phyloP scores from a whole-genome alignment of 2,329 filamentous ascomycete species.

The Acarospora socialis region DNA sequence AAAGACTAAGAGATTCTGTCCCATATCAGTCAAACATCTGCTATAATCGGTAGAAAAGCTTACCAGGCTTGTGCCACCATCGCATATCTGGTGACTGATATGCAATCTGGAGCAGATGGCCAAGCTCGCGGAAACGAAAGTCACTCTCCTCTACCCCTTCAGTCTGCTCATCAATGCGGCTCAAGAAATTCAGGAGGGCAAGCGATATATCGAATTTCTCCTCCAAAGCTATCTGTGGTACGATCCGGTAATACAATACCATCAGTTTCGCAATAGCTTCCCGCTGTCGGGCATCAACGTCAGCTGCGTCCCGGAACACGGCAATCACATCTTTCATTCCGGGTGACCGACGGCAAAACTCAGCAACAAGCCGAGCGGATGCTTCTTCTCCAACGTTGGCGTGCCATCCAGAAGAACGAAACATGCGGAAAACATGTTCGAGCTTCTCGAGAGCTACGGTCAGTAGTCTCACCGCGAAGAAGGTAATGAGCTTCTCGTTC shows the following conservation, averaged over 20 bases:
- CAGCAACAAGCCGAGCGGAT: constrained; percentile 49
- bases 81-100: constrained; percentile 69
- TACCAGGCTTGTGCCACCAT: constrained; percentile 67
- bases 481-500: constrained; percentile 55
- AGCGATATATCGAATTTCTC: constrained; percentile 82
- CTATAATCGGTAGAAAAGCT: constrained; percentile 10
- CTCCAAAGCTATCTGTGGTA: constrained; percentile 64
- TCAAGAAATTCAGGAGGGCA: constrained; percentile 54
- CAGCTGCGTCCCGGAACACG: constrained; percentile 54
- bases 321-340: constrained; percentile 67
- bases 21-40: constrained; percentile 10
- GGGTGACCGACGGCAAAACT: constrained; percentile 67
- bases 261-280: constrained; percentile 68
- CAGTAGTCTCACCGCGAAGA: constrained; percentile 72
- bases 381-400: constrained; percentile 55
- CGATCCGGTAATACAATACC: constrained; percentile 68
- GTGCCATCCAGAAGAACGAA: constrained; percentile 32
- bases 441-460: constrained; percentile 70
- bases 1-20: constrained; percentile 43
- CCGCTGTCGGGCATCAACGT: constrained; percentile 58
- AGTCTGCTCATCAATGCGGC: constrained; percentile 38
- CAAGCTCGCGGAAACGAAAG: constrained; percentile 57
- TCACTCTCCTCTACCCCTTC: constrained; percentile 36
- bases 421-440: constrained; percentile 45
- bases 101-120: constrained; percentile 69